phyloP scores from a whole-genome alignment of 257 asterid genomes.

The Plantago elongata region DNA sequence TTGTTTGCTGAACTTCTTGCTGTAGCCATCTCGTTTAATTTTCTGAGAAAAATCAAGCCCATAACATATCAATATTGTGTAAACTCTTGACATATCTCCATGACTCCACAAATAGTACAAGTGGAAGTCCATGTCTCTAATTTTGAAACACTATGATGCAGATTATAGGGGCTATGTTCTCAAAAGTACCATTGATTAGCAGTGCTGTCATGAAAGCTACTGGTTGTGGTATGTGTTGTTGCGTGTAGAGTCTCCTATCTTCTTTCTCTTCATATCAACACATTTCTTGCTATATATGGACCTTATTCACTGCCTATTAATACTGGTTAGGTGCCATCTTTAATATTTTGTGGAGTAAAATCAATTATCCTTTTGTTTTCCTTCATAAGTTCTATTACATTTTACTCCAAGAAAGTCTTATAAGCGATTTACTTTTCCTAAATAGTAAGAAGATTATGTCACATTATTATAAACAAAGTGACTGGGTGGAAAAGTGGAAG shows the following conservation, averaged over 20 bases:
- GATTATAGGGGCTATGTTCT: slow-evolving; percentile 88
- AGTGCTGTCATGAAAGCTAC: slow-evolving; percentile 89
- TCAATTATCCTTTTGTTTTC: too few relatives aligned
- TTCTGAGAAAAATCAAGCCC: neutral
- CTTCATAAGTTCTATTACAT: too few relatives aligned
- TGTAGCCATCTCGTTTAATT: too few relatives aligned
- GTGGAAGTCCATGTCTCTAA: neutral
- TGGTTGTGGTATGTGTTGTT: slow-evolving; percentile 58
- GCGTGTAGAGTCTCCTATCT: neutral
- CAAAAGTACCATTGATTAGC: slow-evolving; percentile 89
- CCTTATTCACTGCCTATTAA: neutral
- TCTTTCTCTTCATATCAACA: neutral
- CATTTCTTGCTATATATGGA: neutral
- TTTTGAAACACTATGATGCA: slow-evolving; percentile 25
- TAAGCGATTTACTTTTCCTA: too few relatives aligned
- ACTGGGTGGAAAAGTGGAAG: too few relatives aligned
- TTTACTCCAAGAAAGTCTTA: too few relatives aligned
- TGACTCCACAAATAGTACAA: neutral
- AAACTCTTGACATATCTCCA: neutral
- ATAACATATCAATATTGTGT: neutral
- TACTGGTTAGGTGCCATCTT: too few relatives aligned
- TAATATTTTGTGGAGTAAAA: too few relatives aligned
- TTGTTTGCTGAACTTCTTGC: too few relatives aligned
- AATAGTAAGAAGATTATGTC: too few relatives aligned
- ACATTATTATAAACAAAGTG: too few relatives aligned